These are phyloP conservation scores for Epichloe coenophiala DNA, from an alignment of 2,329 filamentous ascomycete genomes.

Conservation along the genomic window DNA sequence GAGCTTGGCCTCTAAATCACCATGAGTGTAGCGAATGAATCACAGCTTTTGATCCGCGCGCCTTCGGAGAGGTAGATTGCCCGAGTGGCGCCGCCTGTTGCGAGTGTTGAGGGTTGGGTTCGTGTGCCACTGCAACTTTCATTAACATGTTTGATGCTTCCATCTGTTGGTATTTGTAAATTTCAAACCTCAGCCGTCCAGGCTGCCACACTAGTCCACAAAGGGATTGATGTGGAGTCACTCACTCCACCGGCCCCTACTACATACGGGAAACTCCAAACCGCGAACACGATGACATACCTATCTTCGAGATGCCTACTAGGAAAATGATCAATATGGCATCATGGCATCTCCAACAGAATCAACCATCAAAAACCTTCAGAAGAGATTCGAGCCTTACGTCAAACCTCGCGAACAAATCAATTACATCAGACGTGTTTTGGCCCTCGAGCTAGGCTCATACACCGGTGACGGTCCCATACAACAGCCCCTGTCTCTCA, in stretches of 20 bases:
- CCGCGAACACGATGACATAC: not conserved
- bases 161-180: slow-evolving; percentile 13
- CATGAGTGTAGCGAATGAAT: slow-evolving; percentile 17
- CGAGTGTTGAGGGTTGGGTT: slow-evolving; percentile 11
- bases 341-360: slow-evolving; percentile 21
- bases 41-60: slow-evolving; percentile 4
- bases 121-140: slow-evolving; percentile 1
- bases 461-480: slow-evolving; percentile 29
- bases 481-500: slow-evolving; percentile 34
- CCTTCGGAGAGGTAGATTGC: slow-evolving; percentile 7
- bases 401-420: slow-evolving; percentile 45
- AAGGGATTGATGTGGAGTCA: not conserved
- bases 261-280: not conserved
- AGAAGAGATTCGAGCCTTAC: slow-evolving; percentile 34
- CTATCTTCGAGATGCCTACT: not conserved
- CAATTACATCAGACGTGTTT: slow-evolving; percentile 39
- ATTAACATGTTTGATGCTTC: not conserved
- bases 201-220: slow-evolving; percentile 6
- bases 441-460: slow-evolving; percentile 39
- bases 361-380: slow-evolving; percentile 19
- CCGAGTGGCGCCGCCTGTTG: slow-evolving; percentile 10
- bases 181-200: slow-evolving; percentile 19
- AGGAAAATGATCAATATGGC: not conserved
- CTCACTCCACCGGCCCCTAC: not conserved
- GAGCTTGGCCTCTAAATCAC: slow-evolving; percentile 20